A percentile compares a stretch with the other conserved stretches of the same genome.
phyloP scores from a whole-genome alignment of 2,329 filamentous ascomycete genomes.

The Aureobasidium namibiae region DNA sequence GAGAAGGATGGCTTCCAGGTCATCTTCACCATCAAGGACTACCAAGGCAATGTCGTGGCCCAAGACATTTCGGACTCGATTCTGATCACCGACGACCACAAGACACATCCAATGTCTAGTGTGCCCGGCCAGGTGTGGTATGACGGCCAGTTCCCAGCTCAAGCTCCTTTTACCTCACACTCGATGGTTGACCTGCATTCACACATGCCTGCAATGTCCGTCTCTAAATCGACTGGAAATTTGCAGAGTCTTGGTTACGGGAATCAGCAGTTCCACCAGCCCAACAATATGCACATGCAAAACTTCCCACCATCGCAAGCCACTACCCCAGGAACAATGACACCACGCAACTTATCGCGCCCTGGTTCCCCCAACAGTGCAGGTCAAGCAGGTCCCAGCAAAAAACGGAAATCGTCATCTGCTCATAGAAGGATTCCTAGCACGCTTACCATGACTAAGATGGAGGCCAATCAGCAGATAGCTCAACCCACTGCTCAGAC shows the following conservation, averaged over 20 bases:
- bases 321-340: constrained; percentile 39
- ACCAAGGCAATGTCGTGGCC: constrained; percentile 64
- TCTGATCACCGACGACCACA: constrained; percentile 97
- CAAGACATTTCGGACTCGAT: constrained; percentile 82
- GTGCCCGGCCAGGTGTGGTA: constrained; percentile 23
- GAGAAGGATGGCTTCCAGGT: constrained; percentile 90
- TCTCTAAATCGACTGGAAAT: constrained; percentile 57
- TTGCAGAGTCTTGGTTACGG: constrained; percentile 46
- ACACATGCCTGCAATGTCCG: constrained; percentile 39
- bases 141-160: constrained; percentile 19
- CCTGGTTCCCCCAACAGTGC: constrained; percentile 55
- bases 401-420: constrained; percentile 61
- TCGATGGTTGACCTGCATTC: constrained; percentile 30
- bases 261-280: constrained; percentile 23
- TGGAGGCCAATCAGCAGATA: constrained; percentile 48
- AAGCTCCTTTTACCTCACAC: constrained; percentile 28
- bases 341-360: constrained; percentile 58
- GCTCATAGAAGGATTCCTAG: constrained; percentile 56
- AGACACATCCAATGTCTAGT: constrained; percentile 54
- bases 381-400: constrained; percentile 58
- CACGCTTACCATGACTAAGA: constrained; percentile 70
- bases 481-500: constrained; percentile 23
- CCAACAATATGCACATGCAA: constrained; percentile 28
- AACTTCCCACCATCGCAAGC: constrained; percentile 26
- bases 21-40: constrained; percentile 90